These are phyloP conservation scores for Hemisphaericaspora xylanilytica DNA, from an alignment of 1,139 yeast species.

Conservation along the genomic window DNA sequence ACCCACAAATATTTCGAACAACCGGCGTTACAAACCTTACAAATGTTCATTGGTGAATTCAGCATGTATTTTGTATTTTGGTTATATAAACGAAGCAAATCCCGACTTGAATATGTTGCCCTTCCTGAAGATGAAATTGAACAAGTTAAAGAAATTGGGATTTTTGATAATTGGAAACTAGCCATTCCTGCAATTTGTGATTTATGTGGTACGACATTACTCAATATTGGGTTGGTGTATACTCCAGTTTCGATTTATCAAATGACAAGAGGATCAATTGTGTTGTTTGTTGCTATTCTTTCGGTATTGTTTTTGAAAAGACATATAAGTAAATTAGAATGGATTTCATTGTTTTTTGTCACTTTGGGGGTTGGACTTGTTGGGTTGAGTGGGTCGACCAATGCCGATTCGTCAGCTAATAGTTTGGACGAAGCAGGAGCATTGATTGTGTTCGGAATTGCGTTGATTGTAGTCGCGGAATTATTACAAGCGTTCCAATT, in stretches of 20 bases:
- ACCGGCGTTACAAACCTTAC: constrained; percentile 77
- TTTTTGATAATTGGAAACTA: constrained; percentile 28
- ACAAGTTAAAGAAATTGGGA: constrained; percentile 15
- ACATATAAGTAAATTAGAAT: constrained; percentile 58
- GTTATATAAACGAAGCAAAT: constrained; percentile 20
- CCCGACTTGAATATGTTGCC: constrained; percentile 17
- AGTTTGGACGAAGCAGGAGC: constrained; percentile 18
- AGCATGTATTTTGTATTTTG: constrained; percentile 49
- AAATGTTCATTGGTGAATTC: constrained; percentile 78
- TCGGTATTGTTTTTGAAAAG: constrained; percentile 63
- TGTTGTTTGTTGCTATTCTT: constrained; percentile 71
- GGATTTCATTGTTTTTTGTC: constrained; percentile 63
- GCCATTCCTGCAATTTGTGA: constrained; percentile 73
- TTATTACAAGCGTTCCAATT: constrained; percentile 72
- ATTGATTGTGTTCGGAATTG: constrained; percentile 52
- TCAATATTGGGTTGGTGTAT: constrained; percentile 72
- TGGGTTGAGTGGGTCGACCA: constrained; percentile 61
- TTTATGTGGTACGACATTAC: constrained; percentile 67
- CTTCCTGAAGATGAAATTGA: constrained; percentile 13
- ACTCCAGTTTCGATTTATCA: constrained; percentile 84
- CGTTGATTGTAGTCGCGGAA: constrained; percentile 60
- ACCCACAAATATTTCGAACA: constrained; percentile 58
- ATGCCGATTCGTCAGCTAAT: constrained; percentile 15
- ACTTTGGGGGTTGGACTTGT: constrained; percentile 69
- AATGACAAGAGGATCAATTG: constrained; percentile 80